Base-by-base conservation (phyloP, 352 stramenopile species). In the Aphanomyces cochlioides region DNA sequence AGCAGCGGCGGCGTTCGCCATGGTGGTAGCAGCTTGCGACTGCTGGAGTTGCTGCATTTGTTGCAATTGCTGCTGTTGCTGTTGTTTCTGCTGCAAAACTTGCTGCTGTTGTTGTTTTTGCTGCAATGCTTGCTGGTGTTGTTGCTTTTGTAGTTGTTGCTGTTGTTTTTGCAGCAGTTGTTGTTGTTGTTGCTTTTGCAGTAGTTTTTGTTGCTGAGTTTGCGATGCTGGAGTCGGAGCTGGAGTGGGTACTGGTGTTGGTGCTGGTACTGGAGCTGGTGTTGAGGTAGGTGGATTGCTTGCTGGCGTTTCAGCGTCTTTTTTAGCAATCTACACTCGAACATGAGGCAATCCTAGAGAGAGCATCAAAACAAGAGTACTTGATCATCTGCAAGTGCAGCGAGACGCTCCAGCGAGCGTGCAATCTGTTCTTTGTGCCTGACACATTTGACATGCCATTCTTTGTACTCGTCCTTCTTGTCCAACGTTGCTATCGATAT, bases 351-450 rank as follows among this genome's bases (percentile, higher is more conserved):
- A 28, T 28, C 28, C 28, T 2, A 2, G 28, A 28, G 1, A 28
- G 28, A 28, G 28, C 28, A 28, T 28, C 28, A 28, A 28, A 28
- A 2, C 28, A 2, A 28, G 28, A 28, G 28, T 84, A 94, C 88
- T 56, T 92, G 87, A 40, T 87, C 91, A 69, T 94, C 87, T 4
- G 85, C 85, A 17, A 94, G 72, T 34, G 87, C 92, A 5, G 87
- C 87, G 50, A 94, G 43, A 40, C 92, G 73, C 63, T 93, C 87
- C 6, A 94, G 75, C 1, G 85, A 79, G 5, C 81, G 75, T 47
- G 83, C 85, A 66, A 94, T 82, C 67, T 94, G 85, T 70, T 94
- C 80, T 3, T 85, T 80, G 50, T 82, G 81, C 15, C 69, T 72
- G 3, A 85, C 56, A 73, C 87, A 94, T 48, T 85, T 87, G 54